Conservation (phyloP, 208 protist genomes). For the Leishmania braziliensis region DNA sequence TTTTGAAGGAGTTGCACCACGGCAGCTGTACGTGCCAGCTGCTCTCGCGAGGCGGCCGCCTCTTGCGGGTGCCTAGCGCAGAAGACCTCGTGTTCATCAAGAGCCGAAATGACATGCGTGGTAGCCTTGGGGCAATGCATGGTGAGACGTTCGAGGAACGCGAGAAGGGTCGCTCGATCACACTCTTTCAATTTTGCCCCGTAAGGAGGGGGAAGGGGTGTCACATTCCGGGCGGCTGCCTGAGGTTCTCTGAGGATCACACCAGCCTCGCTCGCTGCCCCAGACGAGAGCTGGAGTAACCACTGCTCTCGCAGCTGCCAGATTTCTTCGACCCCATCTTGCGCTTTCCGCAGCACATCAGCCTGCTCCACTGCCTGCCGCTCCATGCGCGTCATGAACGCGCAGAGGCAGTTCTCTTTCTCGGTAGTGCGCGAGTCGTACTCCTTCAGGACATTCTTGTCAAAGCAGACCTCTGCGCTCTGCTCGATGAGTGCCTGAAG, state of each 20-base stretch:
- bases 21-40: constrained; percentile 19
- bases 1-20: constrained; percentile 50
- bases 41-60: constrained; percentile 38
- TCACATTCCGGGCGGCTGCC: neutral
- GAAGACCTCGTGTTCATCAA: constrained; percentile 64
- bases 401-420: constrained; percentile 45
- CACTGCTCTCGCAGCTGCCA: constrained; percentile 31
- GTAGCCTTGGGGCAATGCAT: constrained; percentile 37
- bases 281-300: constrained; percentile 2
- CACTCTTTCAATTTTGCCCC: constrained; percentile 35
- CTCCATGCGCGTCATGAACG: constrained; percentile 57
- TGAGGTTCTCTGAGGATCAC: neutral
- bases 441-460: constrained; percentile 51
- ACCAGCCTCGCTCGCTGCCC: neutral
- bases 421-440: constrained; percentile 38
- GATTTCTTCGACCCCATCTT: constrained; percentile 41
- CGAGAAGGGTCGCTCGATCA: constrained; percentile 61
- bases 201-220: constrained; percentile 44
- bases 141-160: constrained; percentile 54
- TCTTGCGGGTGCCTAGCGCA: constrained; percentile 44
- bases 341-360: constrained; percentile 60
- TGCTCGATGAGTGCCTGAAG: constrained; percentile 48
- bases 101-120: constrained; percentile 37
- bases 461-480: constrained; percentile 55
- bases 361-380: constrained; percentile 57